A percentile compares a stretch with the other conserved stretches of the same genome.
phyloP scores from a whole-genome alignment of 108 stramenopile species.

The Nitzschia sp. region DNA sequence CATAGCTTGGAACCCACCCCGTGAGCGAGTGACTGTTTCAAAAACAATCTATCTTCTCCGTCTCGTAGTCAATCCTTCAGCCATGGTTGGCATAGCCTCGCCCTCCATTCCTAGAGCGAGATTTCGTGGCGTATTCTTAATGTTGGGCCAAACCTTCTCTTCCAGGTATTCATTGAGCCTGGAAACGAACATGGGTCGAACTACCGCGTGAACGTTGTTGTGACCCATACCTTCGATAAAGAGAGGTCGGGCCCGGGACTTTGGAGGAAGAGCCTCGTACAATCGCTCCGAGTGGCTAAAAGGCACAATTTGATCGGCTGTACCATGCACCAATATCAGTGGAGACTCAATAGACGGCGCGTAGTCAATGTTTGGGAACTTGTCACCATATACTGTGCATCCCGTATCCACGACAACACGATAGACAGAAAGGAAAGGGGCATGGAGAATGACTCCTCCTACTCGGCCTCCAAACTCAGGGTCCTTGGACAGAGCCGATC shows the following conservation, averaged over 20 bases:
- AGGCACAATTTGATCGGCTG: conserved; percentile 92
- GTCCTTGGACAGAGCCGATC: conserved; percentile 67
- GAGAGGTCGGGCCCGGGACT: conserved; percentile 66
- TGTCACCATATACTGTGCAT: conserved; percentile 92
- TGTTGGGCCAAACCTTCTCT: conserved; percentile 60
- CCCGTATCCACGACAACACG: conserved; percentile 91
- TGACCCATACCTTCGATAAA: conserved; percentile 92
- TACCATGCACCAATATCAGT: conserved; percentile 89
- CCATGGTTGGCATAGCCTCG: conserved; percentile 1
- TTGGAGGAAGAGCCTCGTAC: conserved; percentile 54
- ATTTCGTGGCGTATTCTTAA: conserved; percentile 10
- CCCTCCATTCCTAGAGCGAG: neutral
- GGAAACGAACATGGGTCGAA: conserved; percentile 79
- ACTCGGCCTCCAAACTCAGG: conserved; percentile 52
- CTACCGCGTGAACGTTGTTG: conserved; percentile 83
- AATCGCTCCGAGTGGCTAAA: conserved; percentile 88
- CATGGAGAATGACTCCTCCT: conserved; percentile 94
- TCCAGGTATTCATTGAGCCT: conserved; percentile 76
- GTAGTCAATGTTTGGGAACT: conserved; percentile 94
- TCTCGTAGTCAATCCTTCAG: neutral
- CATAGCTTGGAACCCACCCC: too few species aligned
- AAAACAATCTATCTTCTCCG: conserved; percentile 10
- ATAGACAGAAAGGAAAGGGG: conserved; percentile 92
- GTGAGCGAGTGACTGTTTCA: neutral
- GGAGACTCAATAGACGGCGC: conserved; percentile 73